These are phyloP conservation scores for Escallonia rubra DNA, from an alignment of 129 eudicot genomes.

Conservation along the genomic window DNA sequence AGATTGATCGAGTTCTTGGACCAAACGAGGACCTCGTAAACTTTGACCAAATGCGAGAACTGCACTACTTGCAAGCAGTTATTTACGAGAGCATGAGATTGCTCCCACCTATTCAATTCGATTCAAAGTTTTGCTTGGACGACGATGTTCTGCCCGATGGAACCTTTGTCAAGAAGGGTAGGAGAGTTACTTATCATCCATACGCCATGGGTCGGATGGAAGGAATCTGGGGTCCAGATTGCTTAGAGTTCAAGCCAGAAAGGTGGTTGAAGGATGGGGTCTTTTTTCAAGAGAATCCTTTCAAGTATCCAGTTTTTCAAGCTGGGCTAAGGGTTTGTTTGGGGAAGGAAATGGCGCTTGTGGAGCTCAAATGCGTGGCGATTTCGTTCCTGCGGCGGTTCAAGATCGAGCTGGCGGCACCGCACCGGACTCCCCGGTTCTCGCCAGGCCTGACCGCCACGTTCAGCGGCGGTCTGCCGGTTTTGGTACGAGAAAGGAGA, in stretches of 20 bases:
- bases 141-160: slow-evolving; percentile 71
- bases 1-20: slow-evolving; percentile 41
- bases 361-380: slow-evolving; percentile 55
- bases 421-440: slow-evolving; percentile 32
- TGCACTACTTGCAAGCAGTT: slow-evolving; percentile 67
- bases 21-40: slow-evolving; percentile 16
- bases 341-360: slow-evolving; percentile 72
- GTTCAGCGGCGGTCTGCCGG: slow-evolving; percentile 45
- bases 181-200: slow-evolving; percentile 79
- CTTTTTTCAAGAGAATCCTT: slow-evolving; percentile 52
- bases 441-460: slow-evolving; percentile 79
- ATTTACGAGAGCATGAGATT: slow-evolving; percentile 81
- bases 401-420: slow-evolving; percentile 24
- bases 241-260: slow-evolving; percentile 68
- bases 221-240: slow-evolving; percentile 80
- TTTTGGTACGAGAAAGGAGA: slow-evolving; percentile 36
- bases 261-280: slow-evolving; percentile 78
- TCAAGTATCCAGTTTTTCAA: slow-evolving; percentile 71
- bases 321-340: slow-evolving; percentile 73
- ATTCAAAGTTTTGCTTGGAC: slow-evolving; percentile 60
- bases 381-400: slow-evolving; percentile 46
- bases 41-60: slow-evolving; percentile 38
- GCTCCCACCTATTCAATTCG: slow-evolving; percentile 78
- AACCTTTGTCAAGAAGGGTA: slow-evolving; percentile 55
- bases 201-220: slow-evolving; percentile 97